Evolutionary conservation across 2,329 filamentous ascomycete genomes (phyloP).

Genomic region (Pseudogymnoascus destructans): DNA sequence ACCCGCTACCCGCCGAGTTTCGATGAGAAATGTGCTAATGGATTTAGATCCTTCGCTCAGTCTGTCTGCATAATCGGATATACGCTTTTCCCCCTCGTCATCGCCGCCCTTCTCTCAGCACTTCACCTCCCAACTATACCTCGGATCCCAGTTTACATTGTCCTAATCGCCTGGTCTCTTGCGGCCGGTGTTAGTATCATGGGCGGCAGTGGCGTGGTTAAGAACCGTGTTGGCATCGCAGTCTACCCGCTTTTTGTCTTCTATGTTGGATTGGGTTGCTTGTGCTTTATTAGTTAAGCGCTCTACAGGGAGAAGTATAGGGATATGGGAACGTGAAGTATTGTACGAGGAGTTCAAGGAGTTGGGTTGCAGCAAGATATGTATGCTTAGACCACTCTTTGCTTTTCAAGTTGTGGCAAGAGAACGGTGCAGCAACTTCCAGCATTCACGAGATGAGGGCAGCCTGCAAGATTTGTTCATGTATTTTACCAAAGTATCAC

Average conservation of each 20-base stretch:
- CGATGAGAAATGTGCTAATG: slow-evolving; percentile 21
- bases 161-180: slow-evolving; percentile 82
- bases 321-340: background rate
- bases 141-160: slow-evolving; percentile 78
- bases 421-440: background rate
- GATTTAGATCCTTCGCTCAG: slow-evolving; percentile 80
- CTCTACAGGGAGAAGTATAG: background rate
- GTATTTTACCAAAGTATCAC: background rate
- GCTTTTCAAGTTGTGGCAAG: background rate
- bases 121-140: slow-evolving; percentile 66
- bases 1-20: slow-evolving; percentile 11
- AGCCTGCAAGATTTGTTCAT: background rate
- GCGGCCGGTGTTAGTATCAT: slow-evolving; percentile 93
- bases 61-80: slow-evolving; percentile 97
- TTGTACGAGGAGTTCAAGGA: slow-evolving; percentile 7
- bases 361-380: slow-evolving; percentile 3
- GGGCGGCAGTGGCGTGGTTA: slow-evolving; percentile 86
- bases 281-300: slow-evolving; percentile 86
- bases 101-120: slow-evolving; percentile 81
- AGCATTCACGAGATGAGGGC: background rate
- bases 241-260: slow-evolving; percentile 94
- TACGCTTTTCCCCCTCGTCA: slow-evolving; percentile 90
- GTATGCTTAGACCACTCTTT: background rate
- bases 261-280: slow-evolving; percentile 80
- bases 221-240: slow-evolving; percentile 84